Conservation (phyloP, 768 basidiomycete genomes). For the Cystofilobasidium macerans region DNA sequence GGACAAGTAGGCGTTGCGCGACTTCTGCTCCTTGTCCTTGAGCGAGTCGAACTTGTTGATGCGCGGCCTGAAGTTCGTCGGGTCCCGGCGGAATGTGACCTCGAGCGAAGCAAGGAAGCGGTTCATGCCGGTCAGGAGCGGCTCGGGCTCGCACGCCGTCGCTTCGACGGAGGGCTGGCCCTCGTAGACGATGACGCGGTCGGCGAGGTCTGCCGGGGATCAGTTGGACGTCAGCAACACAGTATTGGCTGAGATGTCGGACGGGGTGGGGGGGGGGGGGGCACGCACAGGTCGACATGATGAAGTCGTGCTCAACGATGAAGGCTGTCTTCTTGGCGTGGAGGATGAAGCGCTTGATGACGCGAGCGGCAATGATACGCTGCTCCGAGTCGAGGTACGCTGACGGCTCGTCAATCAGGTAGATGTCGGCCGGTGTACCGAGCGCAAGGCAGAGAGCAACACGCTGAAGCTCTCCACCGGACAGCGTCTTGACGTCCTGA, state of each 20-base stretch:
- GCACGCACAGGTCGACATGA: constrained; percentile 23
- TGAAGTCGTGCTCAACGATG: constrained; percentile 97
- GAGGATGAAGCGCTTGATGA: constrained; percentile 96
- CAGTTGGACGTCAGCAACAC: not conserved
- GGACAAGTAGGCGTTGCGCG: constrained; percentile 23
- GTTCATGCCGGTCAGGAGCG: constrained; percentile 93
- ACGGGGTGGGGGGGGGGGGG: not conserved
- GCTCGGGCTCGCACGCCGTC: constrained; percentile 86
- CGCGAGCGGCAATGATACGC: constrained; percentile 94
- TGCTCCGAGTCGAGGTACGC: constrained; percentile 98
- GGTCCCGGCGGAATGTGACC: constrained; percentile 96
- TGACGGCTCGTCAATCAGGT: constrained; percentile 85
- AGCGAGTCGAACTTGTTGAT: constrained; percentile 44
- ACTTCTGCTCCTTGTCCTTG: constrained; percentile 42
- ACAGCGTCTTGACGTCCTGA: constrained; percentile 94
- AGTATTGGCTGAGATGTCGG: too few relatives aligned
- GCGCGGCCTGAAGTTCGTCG: constrained; percentile 56
- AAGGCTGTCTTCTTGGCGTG: constrained; percentile 97
- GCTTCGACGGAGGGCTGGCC: constrained; percentile 69
- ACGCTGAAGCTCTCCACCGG: constrained; percentile 94
- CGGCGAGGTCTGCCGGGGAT: constrained; percentile 56
- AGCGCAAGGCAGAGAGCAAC: constrained; percentile 91
- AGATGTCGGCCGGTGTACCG: constrained; percentile 61
- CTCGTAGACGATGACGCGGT: constrained; percentile 59
- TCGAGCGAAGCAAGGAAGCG: constrained; percentile 88